These are phyloP conservation scores for Gigaspora rosea DNA, from an alignment of 192 early-diverging fungal species.

Conservation along the genomic window DNA sequence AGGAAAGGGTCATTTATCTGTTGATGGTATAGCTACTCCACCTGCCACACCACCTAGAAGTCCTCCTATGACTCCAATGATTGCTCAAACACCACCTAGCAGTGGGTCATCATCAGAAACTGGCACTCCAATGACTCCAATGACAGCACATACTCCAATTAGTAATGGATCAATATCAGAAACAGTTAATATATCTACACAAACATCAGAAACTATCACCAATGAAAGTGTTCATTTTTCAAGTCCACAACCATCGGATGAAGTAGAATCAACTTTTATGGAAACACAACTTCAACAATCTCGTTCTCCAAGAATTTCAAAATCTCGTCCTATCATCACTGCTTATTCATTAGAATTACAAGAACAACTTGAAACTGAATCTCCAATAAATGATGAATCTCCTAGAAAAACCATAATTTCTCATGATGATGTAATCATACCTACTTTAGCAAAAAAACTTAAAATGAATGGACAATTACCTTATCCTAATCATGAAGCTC, in stretches of 20 bases:
- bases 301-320: not conserved
- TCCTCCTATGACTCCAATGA: no score
- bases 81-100: no score
- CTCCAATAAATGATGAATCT: not conserved
- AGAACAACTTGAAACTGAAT: not conserved
- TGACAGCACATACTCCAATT: not conserved
- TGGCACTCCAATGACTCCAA: conserved; percentile 8
- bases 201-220: no score
- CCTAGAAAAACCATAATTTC: conserved; percentile 13
- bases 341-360: not conserved
- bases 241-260: not conserved
- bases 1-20: no score
- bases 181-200: not conserved
- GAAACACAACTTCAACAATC: not conserved
- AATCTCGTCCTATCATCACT: not conserved
- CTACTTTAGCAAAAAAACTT: conserved; percentile 26
- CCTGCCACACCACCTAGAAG: conserved; percentile 9
- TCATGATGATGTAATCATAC: conserved; percentile 30
- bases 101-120: no score
- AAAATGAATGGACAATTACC: conserved; percentile 23
- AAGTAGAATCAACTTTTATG: not conserved
- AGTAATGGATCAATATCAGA: not conserved
- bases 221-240: no score
- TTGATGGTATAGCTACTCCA: conserved; percentile 15
- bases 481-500: conserved; percentile 12